These are phyloP conservation scores for Pseudopithomyces maydicus DNA, from an alignment of 2,329 filamentous ascomycete genomes.

Conservation along the genomic window DNA sequence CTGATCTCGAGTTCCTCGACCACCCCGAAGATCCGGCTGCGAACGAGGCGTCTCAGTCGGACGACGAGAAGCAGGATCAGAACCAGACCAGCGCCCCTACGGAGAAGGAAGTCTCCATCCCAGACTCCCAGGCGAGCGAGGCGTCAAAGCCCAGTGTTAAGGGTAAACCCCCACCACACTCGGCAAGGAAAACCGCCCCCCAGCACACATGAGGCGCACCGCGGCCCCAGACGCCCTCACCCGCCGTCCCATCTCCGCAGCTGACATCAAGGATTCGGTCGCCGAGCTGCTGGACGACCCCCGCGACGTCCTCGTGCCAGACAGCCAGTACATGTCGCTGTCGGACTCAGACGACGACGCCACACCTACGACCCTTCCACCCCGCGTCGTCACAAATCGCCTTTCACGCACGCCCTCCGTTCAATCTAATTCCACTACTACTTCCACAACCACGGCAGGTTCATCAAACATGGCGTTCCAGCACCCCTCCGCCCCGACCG, in stretches of 20 bases:
- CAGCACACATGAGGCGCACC: conserved; percentile 67
- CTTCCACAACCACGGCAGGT: too few relatives aligned
- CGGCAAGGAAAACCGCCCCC: conserved; percentile 51
- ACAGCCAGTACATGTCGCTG: conserved; percentile 49
- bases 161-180: conserved; percentile 51
- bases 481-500: conserved; percentile 46
- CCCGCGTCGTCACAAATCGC: conserved; percentile 68
- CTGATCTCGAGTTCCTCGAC: conserved; percentile 76
- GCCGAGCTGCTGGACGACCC: conserved; percentile 79
- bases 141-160: too few relatives aligned
- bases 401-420: conserved; percentile 62
- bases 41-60: conserved; percentile 28
- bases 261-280: conserved; percentile 81
- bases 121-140: conserved; percentile 46
- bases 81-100: too few relatives aligned
- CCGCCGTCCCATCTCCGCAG: conserved; percentile 64
- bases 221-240: conserved; percentile 57
- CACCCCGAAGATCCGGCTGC: conserved; percentile 47
- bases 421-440: conserved; percentile 19
- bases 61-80: conserved; percentile 17
- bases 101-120: conserved; percentile 33
- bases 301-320: conserved; percentile 59
- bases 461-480: conserved; percentile 61
- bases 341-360: conserved; percentile 48
- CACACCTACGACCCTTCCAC: conserved; percentile 44